These are phyloP conservation scores for Aspergillus avenaceus DNA, from an alignment of 495 filamentous ascomycete species.

Conservation along the genomic window DNA sequence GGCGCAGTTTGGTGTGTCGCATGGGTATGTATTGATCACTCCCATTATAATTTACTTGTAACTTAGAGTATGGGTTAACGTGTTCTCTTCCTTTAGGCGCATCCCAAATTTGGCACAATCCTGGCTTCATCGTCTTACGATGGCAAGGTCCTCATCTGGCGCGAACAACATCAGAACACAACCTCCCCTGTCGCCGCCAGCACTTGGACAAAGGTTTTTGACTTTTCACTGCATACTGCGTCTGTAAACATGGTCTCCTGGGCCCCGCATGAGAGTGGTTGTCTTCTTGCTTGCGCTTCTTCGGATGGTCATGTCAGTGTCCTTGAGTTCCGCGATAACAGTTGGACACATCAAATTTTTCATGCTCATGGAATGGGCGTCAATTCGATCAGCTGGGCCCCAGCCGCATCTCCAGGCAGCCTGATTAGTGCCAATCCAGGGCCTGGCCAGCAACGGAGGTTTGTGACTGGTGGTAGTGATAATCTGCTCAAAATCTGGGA, in stretches of 20 bases:
- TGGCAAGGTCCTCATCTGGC: slow-evolving; percentile 97
- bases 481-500: slow-evolving; percentile 91
- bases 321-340: slow-evolving; percentile 93
- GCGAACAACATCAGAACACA: slow-evolving; percentile 63
- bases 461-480: slow-evolving; percentile 92
- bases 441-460: slow-evolving; percentile 61
- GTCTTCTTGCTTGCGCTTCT: slow-evolving; percentile 88
- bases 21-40: slow-evolving; percentile 54
- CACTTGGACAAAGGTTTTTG: slow-evolving; percentile 77
- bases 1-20: slow-evolving; percentile 95
- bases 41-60: neutral
- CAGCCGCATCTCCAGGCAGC: slow-evolving; percentile 71
- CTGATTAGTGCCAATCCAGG: slow-evolving; percentile 67
- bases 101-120: slow-evolving; percentile 97
- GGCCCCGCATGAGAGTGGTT: slow-evolving; percentile 95
- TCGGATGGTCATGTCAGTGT: slow-evolving; percentile 91
- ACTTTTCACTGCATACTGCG: slow-evolving; percentile 86
- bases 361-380: slow-evolving; percentile 88
- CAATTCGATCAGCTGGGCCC: slow-evolving; percentile 94
- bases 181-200: slow-evolving; percentile 43
- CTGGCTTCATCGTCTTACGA: slow-evolving; percentile 92
- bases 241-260: slow-evolving; percentile 94
- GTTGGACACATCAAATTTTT: slow-evolving; percentile 80
- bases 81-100: slow-evolving; percentile 51
- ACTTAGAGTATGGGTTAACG: neutral